phyloP scores from a whole-genome alignment of 2,329 filamentous ascomycete genomes.

The Ophiostoma perfectum region DNA sequence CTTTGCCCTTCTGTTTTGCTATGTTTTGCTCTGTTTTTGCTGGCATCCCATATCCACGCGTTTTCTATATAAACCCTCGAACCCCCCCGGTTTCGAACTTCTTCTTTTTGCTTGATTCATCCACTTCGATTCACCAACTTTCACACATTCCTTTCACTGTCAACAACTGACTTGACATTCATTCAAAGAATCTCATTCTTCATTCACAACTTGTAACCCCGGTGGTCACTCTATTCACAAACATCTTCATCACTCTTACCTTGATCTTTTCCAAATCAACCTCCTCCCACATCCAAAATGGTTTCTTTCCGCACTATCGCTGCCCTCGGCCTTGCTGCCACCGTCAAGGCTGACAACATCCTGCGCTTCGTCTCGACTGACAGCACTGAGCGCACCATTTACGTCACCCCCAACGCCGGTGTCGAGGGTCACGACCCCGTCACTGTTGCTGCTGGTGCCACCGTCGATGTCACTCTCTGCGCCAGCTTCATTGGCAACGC shows the following conservation, averaged over 20 bases:
- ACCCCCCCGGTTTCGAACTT: not conserved
- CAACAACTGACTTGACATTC: slow-evolving; percentile 7
- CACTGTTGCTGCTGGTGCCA: slow-evolving; percentile 36
- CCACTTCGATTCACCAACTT: not conserved
- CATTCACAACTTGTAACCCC: slow-evolving; percentile 2
- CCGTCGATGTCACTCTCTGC: slow-evolving; percentile 37
- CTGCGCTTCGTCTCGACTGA: slow-evolving; percentile 58
- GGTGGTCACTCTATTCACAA: slow-evolving; percentile 4
- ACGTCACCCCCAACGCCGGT: slow-evolving; percentile 45
- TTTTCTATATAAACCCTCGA: not conserved
- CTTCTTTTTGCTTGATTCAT: not conserved
- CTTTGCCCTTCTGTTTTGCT: not conserved
- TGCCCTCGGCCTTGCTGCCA: slow-evolving; percentile 26
- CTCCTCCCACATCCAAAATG: slow-evolving; percentile 16
- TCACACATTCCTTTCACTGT: not conserved
- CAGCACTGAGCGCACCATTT: slow-evolving; percentile 42
- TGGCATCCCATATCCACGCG: not conserved
- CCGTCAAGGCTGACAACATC: slow-evolving; percentile 41
- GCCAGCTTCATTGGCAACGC: slow-evolving; percentile 33
- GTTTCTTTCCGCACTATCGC: slow-evolving; percentile 16
- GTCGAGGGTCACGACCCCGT: slow-evolving; percentile 36
- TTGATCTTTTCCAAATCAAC: not conserved
- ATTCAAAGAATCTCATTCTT: not conserved
- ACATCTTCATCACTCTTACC: not conserved
- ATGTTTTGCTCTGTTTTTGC: not conserved